Conservation (phyloP, 805 yeast species). For the Starmera amethionina region DNA sequence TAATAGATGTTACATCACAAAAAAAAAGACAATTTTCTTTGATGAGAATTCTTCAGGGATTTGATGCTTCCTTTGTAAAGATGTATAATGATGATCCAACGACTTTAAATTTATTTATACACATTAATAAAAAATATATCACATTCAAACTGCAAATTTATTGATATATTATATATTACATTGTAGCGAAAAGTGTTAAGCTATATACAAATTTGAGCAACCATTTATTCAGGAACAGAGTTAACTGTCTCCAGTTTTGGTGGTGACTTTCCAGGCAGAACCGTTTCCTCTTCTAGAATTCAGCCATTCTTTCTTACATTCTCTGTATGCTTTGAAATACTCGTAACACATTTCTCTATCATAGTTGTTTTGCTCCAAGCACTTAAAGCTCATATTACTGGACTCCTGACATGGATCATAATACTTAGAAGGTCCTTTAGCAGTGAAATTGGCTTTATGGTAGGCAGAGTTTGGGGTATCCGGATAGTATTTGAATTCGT, state of each 20-base stretch:
- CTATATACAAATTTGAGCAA: not conserved
- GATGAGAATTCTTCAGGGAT: too few species aligned
- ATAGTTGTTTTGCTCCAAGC: conserved; percentile 71
- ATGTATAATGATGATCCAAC: too few species aligned
- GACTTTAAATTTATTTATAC: too few species aligned
- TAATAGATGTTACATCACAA: too few species aligned
- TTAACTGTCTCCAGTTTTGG: not conserved
- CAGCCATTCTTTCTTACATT: conserved; percentile 77
- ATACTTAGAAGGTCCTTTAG: conserved; percentile 72
- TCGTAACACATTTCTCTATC: conserved; percentile 63
- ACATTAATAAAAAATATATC: too few species aligned
- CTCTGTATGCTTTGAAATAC: conserved; percentile 87
- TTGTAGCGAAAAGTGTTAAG: too few species aligned
- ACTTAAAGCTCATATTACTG: conserved; percentile 75
- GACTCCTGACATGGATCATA: conserved; percentile 93
- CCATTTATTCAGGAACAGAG: too few species aligned
- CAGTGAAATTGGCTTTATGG: conserved; percentile 58
- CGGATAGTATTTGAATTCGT: conserved; percentile 64
- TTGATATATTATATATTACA: too few species aligned
- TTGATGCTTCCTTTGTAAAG: too few species aligned
- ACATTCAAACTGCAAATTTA: too few species aligned
- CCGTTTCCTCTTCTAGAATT: conserved; percentile 25
- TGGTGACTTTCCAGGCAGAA: not conserved
- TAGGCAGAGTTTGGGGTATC: conserved; percentile 72
- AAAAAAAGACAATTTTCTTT: too few species aligned